Evolutionary conservation across 225 moss, liverwort and hornwort species (phyloP).

Genomic region (Anthoceros angustus): DNA sequence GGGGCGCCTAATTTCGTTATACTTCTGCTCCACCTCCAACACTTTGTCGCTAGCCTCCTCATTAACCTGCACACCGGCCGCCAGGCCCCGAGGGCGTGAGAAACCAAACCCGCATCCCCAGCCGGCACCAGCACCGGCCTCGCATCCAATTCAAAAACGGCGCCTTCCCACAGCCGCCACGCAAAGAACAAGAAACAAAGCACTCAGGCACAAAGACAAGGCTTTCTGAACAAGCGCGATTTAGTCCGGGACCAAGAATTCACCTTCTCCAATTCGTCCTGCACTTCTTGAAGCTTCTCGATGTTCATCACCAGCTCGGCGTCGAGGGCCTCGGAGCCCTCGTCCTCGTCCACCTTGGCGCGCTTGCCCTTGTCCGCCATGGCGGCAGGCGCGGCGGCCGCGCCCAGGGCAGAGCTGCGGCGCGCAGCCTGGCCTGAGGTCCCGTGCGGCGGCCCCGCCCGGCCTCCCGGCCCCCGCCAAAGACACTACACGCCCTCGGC

Average conservation of each 20-base stretch:
- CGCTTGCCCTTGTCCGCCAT: conserved; percentile 93
- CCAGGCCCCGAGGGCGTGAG: not conserved
- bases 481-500: no score
- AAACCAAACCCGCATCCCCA: not conserved
- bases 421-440: no score
- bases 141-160: not conserved
- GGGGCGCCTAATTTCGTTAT: conserved; percentile 93
- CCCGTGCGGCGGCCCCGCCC: no score
- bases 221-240: not conserved
- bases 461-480: no score
- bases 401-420: no score
- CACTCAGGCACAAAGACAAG: not conserved
- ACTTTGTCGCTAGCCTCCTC: conserved; percentile 99
- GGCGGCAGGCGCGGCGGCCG: no score
- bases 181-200: not conserved
- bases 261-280: conserved; percentile 93
- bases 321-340: conserved; percentile 66
- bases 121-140: not conserved
- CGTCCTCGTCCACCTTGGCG: conserved; percentile 91
- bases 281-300: conserved; percentile 97
- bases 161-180: not conserved
- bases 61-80: conserved; percentile 50
- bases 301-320: conserved; percentile 92
- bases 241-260: conserved; percentile 6
- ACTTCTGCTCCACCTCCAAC: conserved; percentile 89